A percentile compares a stretch with the other conserved stretches of the same genome.
Conservation (phyloP, 192 early-diverging fungal species). For the Gamsiella multidivaricata region DNA sequence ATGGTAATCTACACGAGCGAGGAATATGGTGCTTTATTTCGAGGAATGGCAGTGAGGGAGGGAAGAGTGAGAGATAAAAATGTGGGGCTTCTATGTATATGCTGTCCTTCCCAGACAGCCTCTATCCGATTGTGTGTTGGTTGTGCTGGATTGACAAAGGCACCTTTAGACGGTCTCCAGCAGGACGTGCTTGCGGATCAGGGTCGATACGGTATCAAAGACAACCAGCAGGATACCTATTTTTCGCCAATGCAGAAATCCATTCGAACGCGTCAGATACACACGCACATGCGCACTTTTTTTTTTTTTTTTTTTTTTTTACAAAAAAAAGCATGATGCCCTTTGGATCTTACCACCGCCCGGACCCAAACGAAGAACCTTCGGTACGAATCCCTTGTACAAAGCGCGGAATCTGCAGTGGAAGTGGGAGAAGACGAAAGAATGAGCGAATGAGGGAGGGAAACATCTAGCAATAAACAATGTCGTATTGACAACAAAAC, state of each 20-base stretch:
- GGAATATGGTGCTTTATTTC: too few relatives aligned
- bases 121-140: too few relatives aligned
- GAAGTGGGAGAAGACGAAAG: conserved; percentile 12
- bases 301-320: too few relatives aligned
- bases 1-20: neutral
- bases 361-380: conserved; percentile 94
- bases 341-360: conserved; percentile 53
- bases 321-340: neutral
- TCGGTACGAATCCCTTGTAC: conserved; percentile 95
- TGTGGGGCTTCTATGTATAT: neutral
- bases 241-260: neutral
- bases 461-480: neutral
- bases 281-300: too few relatives aligned
- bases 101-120: too few relatives aligned
- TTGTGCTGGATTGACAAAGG: too few relatives aligned
- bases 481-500: too few relatives aligned
- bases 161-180: conserved; percentile 22
- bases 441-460: neutral
- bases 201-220: conserved; percentile 85
- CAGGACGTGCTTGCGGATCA: conserved; percentile 82
- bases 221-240: conserved; percentile 86
- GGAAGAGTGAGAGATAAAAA: too few relatives aligned
- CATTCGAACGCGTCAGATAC: neutral
- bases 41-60: too few relatives aligned
- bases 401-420: conserved; percentile 72